Evolutionary conservation across 192 early-diverging fungal species (phyloP).

Genomic region (Glomus cerebriforme): DNA sequence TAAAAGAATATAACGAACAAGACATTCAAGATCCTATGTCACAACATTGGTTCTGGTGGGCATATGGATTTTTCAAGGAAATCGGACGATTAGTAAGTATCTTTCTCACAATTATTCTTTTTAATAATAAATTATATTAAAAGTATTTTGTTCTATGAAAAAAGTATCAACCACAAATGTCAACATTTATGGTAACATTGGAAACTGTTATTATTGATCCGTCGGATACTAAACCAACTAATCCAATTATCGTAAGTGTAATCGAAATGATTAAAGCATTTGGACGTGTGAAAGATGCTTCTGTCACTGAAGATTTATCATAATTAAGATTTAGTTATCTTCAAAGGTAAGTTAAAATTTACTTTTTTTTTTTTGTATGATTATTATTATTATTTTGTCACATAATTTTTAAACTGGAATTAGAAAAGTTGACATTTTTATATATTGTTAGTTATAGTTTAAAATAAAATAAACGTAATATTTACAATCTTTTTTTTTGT

Average conservation of each 20-base stretch:
- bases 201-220: conserved; percentile 59
- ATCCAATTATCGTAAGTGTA: conserved; percentile 46
- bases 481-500: too few species aligned
- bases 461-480: too few species aligned
- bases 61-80: conserved; percentile 62
- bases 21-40: conserved; percentile 31
- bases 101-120: conserved; percentile 9
- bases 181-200: conserved; percentile 55
- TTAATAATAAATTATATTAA: background rate
- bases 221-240: conserved; percentile 32
- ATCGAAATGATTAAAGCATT: conserved; percentile 36
- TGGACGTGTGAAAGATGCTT: background rate
- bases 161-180: conserved; percentile 61
- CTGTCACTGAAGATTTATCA: background rate
- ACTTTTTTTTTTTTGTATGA: too few species aligned
- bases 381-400: too few species aligned
- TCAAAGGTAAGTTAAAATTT: background rate
- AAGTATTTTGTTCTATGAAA: background rate
- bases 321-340: background rate
- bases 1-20: conserved; percentile 32
- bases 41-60: conserved; percentile 60
- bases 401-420: too few species aligned
- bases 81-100: conserved; percentile 64
- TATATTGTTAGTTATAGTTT: too few species aligned
- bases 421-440: too few species aligned